These are phyloP conservation scores for Oryza brachyantha DNA, from an alignment of 176 grass and related monocot species.

Conservation along the genomic window DNA sequence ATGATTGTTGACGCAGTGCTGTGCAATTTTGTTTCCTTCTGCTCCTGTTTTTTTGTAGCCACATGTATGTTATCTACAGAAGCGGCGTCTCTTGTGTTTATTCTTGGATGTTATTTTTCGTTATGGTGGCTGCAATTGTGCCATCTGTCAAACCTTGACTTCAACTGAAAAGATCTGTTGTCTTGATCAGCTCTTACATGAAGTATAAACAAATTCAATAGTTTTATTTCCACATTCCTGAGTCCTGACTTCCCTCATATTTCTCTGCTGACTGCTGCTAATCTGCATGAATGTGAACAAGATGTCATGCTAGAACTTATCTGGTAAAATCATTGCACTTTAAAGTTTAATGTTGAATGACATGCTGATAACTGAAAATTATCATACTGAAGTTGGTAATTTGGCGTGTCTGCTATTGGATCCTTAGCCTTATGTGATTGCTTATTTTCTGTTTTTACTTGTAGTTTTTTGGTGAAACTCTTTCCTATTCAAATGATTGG, in stretches of 20 bases:
- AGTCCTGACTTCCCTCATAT: neutral
- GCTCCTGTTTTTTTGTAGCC: conserved; percentile 23
- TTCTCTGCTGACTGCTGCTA: neutral
- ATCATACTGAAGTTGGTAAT: neutral
- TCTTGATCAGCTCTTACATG: neutral
- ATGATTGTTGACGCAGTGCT: neutral
- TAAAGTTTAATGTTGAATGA: neutral
- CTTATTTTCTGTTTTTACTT: neutral
- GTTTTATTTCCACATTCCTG: neutral
- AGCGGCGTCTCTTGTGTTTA: neutral
- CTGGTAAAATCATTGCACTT: neutral
- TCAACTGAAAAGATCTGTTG: neutral
- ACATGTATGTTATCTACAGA: conserved; percentile 17
- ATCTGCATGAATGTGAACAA: neutral
- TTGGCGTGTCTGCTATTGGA: neutral
- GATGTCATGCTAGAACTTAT: neutral
- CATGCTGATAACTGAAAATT: neutral
- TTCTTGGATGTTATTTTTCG: conserved; percentile 11
- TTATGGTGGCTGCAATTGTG: neutral
- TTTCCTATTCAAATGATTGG: neutral
- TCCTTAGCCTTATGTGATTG: neutral
- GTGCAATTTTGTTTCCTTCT: conserved; percentile 18
- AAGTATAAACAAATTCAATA: neutral
- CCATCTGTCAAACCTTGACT: conserved; percentile 24
- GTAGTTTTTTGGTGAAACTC: neutral